These are phyloP conservation scores for Colletotrichum tropicicola DNA, from an alignment of 2,329 filamentous ascomycete genomes.

Conservation along the genomic window DNA sequence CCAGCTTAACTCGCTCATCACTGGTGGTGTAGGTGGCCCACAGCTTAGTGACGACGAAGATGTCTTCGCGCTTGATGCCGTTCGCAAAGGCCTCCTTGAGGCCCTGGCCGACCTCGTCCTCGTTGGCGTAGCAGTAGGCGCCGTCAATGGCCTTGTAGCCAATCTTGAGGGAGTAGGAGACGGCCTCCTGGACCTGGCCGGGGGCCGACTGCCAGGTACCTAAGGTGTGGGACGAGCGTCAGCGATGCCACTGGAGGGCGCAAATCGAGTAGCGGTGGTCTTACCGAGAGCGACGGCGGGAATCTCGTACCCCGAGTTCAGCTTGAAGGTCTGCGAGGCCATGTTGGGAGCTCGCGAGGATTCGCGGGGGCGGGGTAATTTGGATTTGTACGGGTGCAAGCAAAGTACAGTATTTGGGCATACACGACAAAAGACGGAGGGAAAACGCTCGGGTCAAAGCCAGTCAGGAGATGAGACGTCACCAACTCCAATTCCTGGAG, in stretches of 20 bases:
- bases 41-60: conserved; percentile 87
- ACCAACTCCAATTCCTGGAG: not conserved
- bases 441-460: not conserved
- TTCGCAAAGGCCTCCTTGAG: conserved; percentile 76
- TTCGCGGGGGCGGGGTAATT: conserved; percentile 26
- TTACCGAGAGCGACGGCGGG: conserved; percentile 71
- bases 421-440: not conserved
- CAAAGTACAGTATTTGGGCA: not conserved
- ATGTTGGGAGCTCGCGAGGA: conserved; percentile 44
- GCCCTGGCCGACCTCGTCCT: conserved; percentile 83
- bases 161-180: conserved; percentile 64
- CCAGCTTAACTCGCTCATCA: conserved; percentile 66
- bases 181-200: conserved; percentile 66
- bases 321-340: conserved; percentile 66
- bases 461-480: not conserved
- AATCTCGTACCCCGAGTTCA: conserved; percentile 72
- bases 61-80: conserved; percentile 78
- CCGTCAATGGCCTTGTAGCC: conserved; percentile 73
- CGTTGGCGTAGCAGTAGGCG: conserved; percentile 82
- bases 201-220: conserved; percentile 73
- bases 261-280: conserved; percentile 17
- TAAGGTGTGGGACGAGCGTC: conserved; percentile 37
- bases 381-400: not conserved
- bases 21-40: conserved; percentile 81
- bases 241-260: conserved; percentile 1